Conservation (phyloP, 139 green algal species). For the Chlorella sp. region DNA sequence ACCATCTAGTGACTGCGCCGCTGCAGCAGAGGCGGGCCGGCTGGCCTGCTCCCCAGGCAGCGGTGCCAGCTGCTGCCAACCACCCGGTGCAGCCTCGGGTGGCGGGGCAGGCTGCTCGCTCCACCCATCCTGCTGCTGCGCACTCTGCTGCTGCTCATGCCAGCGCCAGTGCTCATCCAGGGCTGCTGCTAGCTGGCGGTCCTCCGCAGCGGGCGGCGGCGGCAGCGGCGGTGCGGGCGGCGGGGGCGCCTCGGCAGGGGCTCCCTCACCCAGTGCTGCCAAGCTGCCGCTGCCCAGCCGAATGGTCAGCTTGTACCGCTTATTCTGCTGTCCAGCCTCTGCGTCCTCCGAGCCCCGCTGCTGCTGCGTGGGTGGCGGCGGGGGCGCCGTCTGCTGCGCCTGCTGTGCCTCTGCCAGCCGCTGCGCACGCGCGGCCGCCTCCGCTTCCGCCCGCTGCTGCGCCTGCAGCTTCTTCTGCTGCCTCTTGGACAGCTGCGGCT, state of each 20-base stretch:
- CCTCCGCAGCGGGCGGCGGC: not conserved
- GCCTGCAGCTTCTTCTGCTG: conserved; percentile 8
- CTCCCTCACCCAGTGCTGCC: not conserved
- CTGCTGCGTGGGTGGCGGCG: not conserved
- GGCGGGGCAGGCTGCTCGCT: not conserved
- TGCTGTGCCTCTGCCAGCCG: not conserved
- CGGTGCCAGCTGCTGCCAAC: conserved; percentile 9
- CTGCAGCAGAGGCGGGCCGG: not conserved
- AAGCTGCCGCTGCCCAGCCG: not conserved
- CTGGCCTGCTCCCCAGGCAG: not conserved
- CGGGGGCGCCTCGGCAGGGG: not conserved
- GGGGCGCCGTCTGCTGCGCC: not conserved
- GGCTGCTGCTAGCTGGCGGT: not conserved
- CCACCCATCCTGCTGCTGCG: not conserved
- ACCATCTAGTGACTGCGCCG: not conserved
- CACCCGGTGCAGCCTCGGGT: not conserved
- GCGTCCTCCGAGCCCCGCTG: not conserved
- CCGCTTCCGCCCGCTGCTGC: not conserved
- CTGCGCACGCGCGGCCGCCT: not conserved
- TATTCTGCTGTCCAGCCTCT: not conserved
- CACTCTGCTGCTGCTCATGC: conserved; percentile 13
- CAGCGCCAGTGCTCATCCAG: conserved; percentile 6
- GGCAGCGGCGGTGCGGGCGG: too few relatives aligned
- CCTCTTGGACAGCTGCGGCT: conserved; percentile 8
- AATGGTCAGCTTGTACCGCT: conserved; percentile 14